Percentiles rank a stretch among this genome's conserved stretches.
Evolutionary conservation across 83 land plant species (phyloP).

Genomic region (Picea abies): DNA sequence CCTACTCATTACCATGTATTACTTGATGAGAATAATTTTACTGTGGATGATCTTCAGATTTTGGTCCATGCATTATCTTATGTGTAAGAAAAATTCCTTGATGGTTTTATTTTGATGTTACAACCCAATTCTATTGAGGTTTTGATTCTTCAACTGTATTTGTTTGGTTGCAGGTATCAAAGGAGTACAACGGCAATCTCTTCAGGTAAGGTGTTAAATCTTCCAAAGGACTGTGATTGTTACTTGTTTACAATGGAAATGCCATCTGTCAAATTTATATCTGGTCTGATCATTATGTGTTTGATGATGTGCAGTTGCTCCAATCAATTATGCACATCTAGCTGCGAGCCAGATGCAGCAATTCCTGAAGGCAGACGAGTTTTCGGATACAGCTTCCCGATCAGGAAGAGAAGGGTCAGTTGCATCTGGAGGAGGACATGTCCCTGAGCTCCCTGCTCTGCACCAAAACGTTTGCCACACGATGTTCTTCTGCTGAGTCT

Average conservation of each 20-base stretch:
- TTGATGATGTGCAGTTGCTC: conserved; percentile 52
- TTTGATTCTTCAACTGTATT: neutral
- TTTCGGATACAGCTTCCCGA: conserved; percentile 41
- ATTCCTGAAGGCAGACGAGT: conserved; percentile 57
- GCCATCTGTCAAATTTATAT: neutral
- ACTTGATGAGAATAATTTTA: conserved; percentile 59
- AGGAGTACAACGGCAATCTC: conserved; percentile 81
- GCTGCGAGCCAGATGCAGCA: conserved; percentile 61
- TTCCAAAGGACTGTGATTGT: neutral
- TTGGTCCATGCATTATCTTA: conserved; percentile 60
- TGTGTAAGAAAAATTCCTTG: conserved; percentile 45
- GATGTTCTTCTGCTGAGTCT: conserved; percentile 69
- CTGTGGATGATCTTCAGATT: conserved; percentile 53
- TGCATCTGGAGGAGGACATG: conserved; percentile 34
- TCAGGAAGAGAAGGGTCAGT: conserved; percentile 37
- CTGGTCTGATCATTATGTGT: neutral
- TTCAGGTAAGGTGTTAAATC: conserved; percentile 37
- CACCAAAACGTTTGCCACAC: conserved; percentile 50
- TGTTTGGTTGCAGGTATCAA: conserved; percentile 45
- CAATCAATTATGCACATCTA: conserved; percentile 68
- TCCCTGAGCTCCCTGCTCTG: conserved; percentile 55
- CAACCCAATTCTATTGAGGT: neutral
- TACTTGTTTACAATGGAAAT: neutral
- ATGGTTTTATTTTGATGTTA: neutral
- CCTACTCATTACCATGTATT: conserved; percentile 71